Evolutionary conservation across 805 yeast species (phyloP), one percentile per base, ranked within the genome.

Genomic region (Dipodascus geniculatus): DNA sequence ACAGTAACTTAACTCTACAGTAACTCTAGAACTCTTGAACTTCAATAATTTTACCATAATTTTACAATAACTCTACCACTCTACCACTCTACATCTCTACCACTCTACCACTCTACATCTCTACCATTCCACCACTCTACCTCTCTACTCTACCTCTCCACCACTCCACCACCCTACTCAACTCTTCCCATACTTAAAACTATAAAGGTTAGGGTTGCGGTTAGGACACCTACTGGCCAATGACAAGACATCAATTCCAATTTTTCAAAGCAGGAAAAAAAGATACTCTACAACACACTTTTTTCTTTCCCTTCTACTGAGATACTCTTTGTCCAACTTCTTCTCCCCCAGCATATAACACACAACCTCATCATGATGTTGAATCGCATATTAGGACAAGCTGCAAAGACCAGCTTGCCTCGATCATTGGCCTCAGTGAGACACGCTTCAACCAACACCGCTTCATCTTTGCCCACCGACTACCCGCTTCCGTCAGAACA

Each of bases 401-500:
- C 44, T 38, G 20, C 20, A 6, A 38, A 38, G 44, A 38, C 44
- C 20, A 38, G 44, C 14, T 38, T 38, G 20, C 44, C 44, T 38
- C 17, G 44, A 38, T 38, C 44, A n/a, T 38, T 38, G 6, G 20
- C 44, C 20, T 38, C 44, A 6, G 20, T 38, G 6, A 38, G 44
- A 38, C 44, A 38, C 20, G 44, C 44, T 14, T 38, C 44, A n/a
- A 38, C 44, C 17, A 38, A 38, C 44, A n/a, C 44, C 19, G 6
- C 33, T 28, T 51, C 60, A 16, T n/a, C 55, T 11, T 57, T 85
- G 70, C 82, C 83, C 51, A 81, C 86, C 2, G 81, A 85, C 68
- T 76, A 78, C 61, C 89, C 91, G 23, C 77, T 85, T 57, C 78
- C 86, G 63, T 75, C 84, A 23, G 80, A 85, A 66, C 74, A 79